phyloP scores from a whole-genome alignment of 768 basidiomycete species.

The Daedaleopsis nitida region DNA sequence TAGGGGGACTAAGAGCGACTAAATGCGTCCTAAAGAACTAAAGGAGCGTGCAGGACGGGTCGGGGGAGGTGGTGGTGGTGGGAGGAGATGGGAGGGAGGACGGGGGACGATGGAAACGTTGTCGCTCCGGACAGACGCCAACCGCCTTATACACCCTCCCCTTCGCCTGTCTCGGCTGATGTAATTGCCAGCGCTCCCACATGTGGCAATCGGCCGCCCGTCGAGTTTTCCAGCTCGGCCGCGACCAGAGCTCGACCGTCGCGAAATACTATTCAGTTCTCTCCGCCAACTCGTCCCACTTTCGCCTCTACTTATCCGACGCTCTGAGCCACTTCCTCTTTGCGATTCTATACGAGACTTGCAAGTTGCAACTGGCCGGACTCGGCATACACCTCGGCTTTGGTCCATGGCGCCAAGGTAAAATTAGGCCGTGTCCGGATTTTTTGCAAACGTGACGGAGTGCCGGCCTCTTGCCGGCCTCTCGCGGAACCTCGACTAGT shows the following conservation, averaged over 20 bases:
- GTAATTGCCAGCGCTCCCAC: conserved; percentile 2
- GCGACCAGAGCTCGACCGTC: conserved; percentile 15
- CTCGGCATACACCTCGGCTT: background rate
- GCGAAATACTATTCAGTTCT: background rate
- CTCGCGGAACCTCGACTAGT: no score
- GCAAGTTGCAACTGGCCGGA: no score
- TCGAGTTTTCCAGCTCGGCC: conserved; percentile 11
- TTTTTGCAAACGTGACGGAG: no score
- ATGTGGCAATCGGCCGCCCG: background rate
- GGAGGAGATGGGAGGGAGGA: conserved; percentile 4
- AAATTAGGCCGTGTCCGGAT: no score
- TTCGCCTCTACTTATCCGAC: background rate
- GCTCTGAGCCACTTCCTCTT: background rate
- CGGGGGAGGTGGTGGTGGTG: conserved; percentile 11
- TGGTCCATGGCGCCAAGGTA: no score
- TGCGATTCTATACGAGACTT: background rate
- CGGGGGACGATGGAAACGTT: conserved; percentile 10
- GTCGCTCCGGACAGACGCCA: conserved; percentile 7
- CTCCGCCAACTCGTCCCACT: conserved; percentile 4
- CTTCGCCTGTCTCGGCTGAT: conserved; percentile 13
- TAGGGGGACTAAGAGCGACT: background rate
- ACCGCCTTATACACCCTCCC: conserved; percentile 9
- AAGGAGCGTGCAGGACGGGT: conserved; percentile 24
- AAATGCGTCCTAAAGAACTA: conserved; percentile 9
- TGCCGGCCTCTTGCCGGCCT: no score